A percentile compares a stretch with the other conserved stretches of the same genome.
Evolutionary conservation across 108 stramenopile species (phyloP).

Genomic region (Conticribra weissflogii): DNA sequence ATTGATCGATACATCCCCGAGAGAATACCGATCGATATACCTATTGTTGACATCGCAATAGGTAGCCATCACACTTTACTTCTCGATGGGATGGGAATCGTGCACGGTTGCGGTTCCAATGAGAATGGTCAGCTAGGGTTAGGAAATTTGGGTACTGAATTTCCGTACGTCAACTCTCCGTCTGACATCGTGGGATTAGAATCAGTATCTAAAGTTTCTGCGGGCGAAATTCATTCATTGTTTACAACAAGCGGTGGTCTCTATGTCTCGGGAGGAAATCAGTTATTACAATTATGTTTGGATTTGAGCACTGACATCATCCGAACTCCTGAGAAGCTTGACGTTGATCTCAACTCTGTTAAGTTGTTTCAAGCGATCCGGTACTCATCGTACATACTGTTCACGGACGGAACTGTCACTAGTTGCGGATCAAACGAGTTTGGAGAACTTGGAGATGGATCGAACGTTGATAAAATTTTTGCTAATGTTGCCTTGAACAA

Average conservation of each 20-base stretch:
- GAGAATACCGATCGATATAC: conserved; percentile 26
- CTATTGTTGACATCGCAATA: conserved; percentile 35
- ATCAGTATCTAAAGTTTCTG: conserved; percentile 30
- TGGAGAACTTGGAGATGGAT: conserved; percentile 39
- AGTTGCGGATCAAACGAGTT: conserved; percentile 50
- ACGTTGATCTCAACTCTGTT: conserved; percentile 9
- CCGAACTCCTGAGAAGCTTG: conserved; percentile 7
- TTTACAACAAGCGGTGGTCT: conserved; percentile 30
- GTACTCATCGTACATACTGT: conserved; percentile 33
- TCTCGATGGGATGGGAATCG: conserved; percentile 38
- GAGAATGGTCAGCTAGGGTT: conserved; percentile 48
- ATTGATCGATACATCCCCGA: conserved; percentile 25
- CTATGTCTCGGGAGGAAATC: conserved; percentile 45
- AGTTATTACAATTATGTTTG: conserved; percentile 47
- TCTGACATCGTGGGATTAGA: conserved; percentile 1
- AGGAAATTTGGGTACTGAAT: conserved; percentile 16
- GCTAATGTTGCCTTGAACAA: conserved; percentile 1
- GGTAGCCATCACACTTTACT: conserved; percentile 55
- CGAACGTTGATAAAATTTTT: conserved; percentile 18
- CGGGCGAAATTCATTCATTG: conserved; percentile 43
- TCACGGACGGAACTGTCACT: conserved; percentile 37
- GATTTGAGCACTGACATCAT: conserved; percentile 23
- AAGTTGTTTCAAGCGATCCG: conserved; percentile 19
- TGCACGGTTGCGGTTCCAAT: conserved; percentile 53
- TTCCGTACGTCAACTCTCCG: conserved; percentile 14